phyloP scores from a whole-genome alignment of 1,284 basidiomycete genomes.

The Bjerkandera adusta region DNA sequence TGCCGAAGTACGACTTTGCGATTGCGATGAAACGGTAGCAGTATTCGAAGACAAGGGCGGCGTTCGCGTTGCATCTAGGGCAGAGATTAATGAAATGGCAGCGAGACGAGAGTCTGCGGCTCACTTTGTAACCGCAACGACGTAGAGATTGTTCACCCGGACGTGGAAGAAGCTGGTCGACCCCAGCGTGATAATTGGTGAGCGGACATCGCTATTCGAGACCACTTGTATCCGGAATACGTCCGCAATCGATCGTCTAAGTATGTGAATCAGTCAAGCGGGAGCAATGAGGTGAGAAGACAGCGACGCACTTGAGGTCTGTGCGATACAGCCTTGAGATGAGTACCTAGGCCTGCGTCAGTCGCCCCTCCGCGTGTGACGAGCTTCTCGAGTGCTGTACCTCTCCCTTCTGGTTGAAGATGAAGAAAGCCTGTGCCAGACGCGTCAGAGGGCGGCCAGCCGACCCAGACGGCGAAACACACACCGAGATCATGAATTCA shows the following conservation, averaged over 20 bases:
- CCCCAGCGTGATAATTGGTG: constrained; percentile 96
- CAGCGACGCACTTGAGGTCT: constrained; percentile 80
- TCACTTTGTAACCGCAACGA: constrained; percentile 94
- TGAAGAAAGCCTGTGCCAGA: constrained; percentile 84
- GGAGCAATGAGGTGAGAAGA: background rate
- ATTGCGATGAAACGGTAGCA: constrained; percentile 95
- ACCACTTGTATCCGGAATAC: constrained; percentile 98
- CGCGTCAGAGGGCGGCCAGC: background rate
- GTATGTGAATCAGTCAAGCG: background rate
- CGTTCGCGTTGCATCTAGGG: constrained; percentile 89
- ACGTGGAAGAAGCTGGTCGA: constrained; percentile 99
- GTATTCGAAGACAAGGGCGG: constrained; percentile 97
- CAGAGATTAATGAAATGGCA: background rate
- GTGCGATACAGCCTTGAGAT: constrained; percentile 92
- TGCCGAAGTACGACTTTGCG: constrained; percentile 93
- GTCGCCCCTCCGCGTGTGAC: background rate
- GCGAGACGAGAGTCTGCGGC: constrained; percentile 25
- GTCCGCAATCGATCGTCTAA: constrained; percentile 93
- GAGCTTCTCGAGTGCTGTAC: constrained; percentile 38
- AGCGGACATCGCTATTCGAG: constrained; percentile 93
- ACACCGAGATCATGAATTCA: constrained; percentile 38
- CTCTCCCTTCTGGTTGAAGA: constrained; percentile 98
- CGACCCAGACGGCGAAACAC: constrained; percentile 13
- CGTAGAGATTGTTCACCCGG: constrained; percentile 90
- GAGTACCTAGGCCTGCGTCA: constrained; percentile 61